Percentiles rank a stretch among this genome's conserved stretches.
Evolutionary conservation across 208 protist genomes (phyloP).

Genomic region (Jaenimonas drosophilae): DNA sequence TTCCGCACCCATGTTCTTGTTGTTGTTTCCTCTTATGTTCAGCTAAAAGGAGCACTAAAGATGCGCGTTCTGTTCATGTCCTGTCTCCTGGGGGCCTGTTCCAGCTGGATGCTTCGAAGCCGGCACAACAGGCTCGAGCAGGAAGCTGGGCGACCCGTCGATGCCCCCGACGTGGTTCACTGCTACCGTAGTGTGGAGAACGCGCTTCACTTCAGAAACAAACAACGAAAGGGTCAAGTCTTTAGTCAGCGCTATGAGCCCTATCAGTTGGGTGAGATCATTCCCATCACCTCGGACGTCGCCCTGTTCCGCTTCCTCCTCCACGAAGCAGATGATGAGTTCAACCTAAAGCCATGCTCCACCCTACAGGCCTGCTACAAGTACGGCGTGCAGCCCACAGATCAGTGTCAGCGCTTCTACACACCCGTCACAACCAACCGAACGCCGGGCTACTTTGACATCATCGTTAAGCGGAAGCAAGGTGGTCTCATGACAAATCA

Average conservation of each 20-base stretch:
- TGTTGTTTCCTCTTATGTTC: too few species aligned
- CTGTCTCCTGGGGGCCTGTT: too few species aligned
- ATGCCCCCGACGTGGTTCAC: conserved; percentile 10
- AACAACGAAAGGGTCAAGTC: conserved; percentile 25
- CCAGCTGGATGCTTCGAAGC: too few species aligned
- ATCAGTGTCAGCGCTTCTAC: conserved; percentile 87
- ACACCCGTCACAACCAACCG: conserved; percentile 83
- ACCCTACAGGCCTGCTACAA: conserved; percentile 87
- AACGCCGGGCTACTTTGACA: conserved; percentile 83
- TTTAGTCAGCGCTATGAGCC: conserved; percentile 78
- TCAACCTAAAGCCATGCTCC: conserved; percentile 78
- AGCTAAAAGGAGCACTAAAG: too few species aligned
- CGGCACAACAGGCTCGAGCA: too few species aligned
- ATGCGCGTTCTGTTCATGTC: too few species aligned
- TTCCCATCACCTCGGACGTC: conserved; percentile 80
- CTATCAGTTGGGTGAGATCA: conserved; percentile 75
- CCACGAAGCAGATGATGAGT: conserved; percentile 53
- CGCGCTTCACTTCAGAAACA: conserved; percentile 56
- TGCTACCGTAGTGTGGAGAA: conserved; percentile 77
- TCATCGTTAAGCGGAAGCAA: conserved; percentile 80
- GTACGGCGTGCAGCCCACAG: conserved; percentile 70
- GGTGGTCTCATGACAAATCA: conserved; percentile 77
- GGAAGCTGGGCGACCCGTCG: too few species aligned
- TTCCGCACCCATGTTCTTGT: too few species aligned
- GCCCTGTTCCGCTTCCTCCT: conserved; percentile 86